Evolutionary conservation across 306 rosid species (phyloP), one percentile per base, ranked within the genome.

Genomic region (Castanopsis chinensis): DNA sequence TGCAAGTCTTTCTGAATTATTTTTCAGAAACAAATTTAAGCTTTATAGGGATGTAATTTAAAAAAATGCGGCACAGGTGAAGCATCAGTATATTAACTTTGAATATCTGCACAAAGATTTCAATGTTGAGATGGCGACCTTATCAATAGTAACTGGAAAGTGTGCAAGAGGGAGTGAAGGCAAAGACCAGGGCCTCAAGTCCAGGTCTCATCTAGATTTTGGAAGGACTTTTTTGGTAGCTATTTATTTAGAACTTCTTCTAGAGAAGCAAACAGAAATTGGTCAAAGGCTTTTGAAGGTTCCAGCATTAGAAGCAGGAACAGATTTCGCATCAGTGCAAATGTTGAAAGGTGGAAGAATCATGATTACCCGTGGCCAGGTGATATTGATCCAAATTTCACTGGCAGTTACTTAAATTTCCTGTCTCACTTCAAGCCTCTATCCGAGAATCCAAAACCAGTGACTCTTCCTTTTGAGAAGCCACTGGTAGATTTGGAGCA

Each of bases 361-460:
- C 89, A 84, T 64, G 90, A 90, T 76, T 88, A 88, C 79, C 94
- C 89, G 17, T 88, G 94, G 94, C 81, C 91, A 9, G 89, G 88
- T 76, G 83, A 86, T 28, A 79, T 84, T 9, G 86, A 90, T 80
- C 86, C 86, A 64, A 79, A 85, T 78, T 77, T 80, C 69, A 79
- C 72, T 27, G n/a, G 83, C 28, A 82, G 86, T 15, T 78, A 51
- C 80, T 81, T 89, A 81, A 83, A 80, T 76, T 83, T 83, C 74
- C 83, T 89, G 52, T 89, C 88, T 71, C 73, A 83, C 78, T 87
- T 90, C 86, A 89, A 89, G 81, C 93, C 91, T 75, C 77, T 87
- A 33, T 71, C 80, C 4, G 86, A 86, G 83, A 90, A 86, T 67
- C 89, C 88, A 51, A 85, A 83, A 23, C 89, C 86, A 6, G 87